Base-by-base conservation (phyloP, 2,329 filamentous ascomycete species). In the Hymenoscyphus albidus region DNA sequence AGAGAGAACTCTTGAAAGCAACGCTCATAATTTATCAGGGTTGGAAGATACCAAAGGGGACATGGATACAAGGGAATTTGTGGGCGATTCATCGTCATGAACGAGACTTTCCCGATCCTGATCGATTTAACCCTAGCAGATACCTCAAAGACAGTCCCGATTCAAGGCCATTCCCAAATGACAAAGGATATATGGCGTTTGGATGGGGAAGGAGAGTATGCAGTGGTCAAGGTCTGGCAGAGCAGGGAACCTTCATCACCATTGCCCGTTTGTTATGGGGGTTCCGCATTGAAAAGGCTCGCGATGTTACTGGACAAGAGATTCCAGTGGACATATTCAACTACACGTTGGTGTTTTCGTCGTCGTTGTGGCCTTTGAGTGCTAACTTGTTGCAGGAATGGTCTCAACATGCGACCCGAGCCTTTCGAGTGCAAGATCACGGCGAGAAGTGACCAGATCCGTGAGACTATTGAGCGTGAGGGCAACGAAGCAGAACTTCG, bases 191-290 rank as follows among this genome's bases (percentile, higher is more conserved):
- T 7, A 78, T 80, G 59, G 63, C 63, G 1, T 82, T 85, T 71
- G 82, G 83, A 5, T 85, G 81, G 71, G 83, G 83, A 1, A 77
- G 82, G 14, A 76, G 83, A 22, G 77, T 81, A 13, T 85, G 82
- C 66, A 77, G 79, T 9, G 83, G 83, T 1, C 79, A 81, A 66
- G 77, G 78, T 44, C 72, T 87, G 16, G 84, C 83, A 2, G 82
- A 78, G 31, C 66, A 65, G 40, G 62, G 64, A 5, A 62, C 66
- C 7, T 66, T 68, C 57, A 65, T 70, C 39, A 64, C 64, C 5
- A 62, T 66, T 55, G 66, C 69, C 14, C 55, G 66, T 12, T 48
- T 70, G 13, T 58, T 67, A 2, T 70, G 69, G 69, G 69, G 62
- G 5, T 69, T 68, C 56, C 63, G 69, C 10, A 67, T 70, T 64